These are phyloP conservation scores for Bipolaris gigantea DNA, from an alignment of 2,329 filamentous ascomycete species.

Conservation along the genomic window DNA sequence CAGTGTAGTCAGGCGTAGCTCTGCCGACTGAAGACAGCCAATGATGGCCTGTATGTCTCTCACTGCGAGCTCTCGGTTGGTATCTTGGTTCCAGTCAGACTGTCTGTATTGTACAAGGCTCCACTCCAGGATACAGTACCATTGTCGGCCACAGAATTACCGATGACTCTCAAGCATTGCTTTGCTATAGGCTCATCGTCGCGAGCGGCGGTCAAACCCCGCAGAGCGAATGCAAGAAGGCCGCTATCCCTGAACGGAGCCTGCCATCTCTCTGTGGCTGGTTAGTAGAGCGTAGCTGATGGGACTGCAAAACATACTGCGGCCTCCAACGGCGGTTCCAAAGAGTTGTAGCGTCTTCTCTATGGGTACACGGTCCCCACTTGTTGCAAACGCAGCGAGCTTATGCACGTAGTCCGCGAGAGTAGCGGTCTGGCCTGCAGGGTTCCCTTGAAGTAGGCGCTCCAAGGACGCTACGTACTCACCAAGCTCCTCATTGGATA, in stretches of 20 bases:
- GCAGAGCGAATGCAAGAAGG: constrained; percentile 33
- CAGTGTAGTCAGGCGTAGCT: constrained; percentile 35
- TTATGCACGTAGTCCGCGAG: constrained; percentile 19
- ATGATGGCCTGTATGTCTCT: constrained; percentile 32
- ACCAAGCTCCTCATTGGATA: constrained; percentile 19
- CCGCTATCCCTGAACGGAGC: constrained; percentile 30
- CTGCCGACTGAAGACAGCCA: constrained; percentile 27
- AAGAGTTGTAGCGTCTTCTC: constrained; percentile 31
- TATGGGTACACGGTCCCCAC: constrained; percentile 11
- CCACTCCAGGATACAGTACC: constrained; percentile 23
- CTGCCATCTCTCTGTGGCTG: constrained; percentile 35
- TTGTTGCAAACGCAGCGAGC: constrained; percentile 16
- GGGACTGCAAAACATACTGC: constrained; percentile 24
- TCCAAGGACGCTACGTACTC: constrained; percentile 24
- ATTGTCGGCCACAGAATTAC: constrained; percentile 45
- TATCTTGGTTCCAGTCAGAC: constrained; percentile 33
- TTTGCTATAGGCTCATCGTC: constrained; percentile 27
- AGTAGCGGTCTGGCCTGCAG: constrained; percentile 19
- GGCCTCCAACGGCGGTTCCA: constrained; percentile 39
- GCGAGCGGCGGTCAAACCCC: constrained; percentile 26
- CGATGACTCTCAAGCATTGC: constrained; percentile 44
- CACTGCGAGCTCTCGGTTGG: constrained; percentile 35
- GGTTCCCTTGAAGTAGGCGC: constrained; percentile 17
- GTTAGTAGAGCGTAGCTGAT: constrained; percentile 26
- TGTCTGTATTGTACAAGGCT: background rate